Evolutionary conservation across 1,284 basidiomycete genomes (phyloP), one percentile per base, ranked within the genome.

Genomic region (Fomitopsis pinicola): DNA sequence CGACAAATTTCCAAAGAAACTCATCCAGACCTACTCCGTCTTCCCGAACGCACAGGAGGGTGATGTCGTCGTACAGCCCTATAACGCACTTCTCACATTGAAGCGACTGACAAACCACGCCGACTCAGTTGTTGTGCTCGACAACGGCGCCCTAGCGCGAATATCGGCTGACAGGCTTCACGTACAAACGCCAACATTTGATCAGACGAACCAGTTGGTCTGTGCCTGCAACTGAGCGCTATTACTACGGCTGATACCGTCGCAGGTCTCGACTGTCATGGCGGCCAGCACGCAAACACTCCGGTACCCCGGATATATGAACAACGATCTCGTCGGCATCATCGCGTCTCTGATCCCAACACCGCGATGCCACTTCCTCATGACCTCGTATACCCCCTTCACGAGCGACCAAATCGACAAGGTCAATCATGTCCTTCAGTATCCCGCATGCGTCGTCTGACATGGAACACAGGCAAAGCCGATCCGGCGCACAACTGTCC

Each of bases 371-470:
- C 97, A 99, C 77, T 99, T 99, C 83, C 84, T 99, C 62, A 98
- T 97, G 92, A 99, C 97, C n/a, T 95, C 94, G 17, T 99, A 99
- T 71, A 99, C 97, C 4, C 97, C 97, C 0, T 99, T 99, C 76
- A 98, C 96, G 1, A 93, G 92, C 64, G 97, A 98, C 75, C 89
- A 94, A 70, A 93, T 97, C 61, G 94, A 97, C 79, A 93, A 96
- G 79, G 95, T 92, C 28, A 45, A 60, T 50, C 30, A 42, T 57
- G 30, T 38, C 19, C 38, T 2, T 17, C 2, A 15, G 26, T 12
- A 42, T 33, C 12, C 45, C 30, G 3, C 9, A 19, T 8, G 2
- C 22, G 56, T 58, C 44, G 62, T 19, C 12, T 30, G 40, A 17
- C 19, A 26, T 35, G 9, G 2, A 40, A 8, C 38, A 40, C 63